These are phyloP conservation scores for Trifolium repens DNA, from an alignment of 306 rosid genomes.

Conservation along the genomic window DNA sequence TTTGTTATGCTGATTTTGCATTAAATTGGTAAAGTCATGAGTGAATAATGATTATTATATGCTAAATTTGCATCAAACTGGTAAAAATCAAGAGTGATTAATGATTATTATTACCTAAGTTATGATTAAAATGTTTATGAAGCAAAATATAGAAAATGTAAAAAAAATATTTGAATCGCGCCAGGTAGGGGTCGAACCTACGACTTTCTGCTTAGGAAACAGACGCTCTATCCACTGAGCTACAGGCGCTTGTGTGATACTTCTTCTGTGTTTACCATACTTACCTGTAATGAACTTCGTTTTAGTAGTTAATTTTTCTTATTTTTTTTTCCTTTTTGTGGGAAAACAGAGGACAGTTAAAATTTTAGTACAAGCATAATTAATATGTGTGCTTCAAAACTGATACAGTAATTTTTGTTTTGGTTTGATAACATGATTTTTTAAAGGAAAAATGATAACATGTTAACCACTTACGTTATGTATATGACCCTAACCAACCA, in stretches of 20 bases:
- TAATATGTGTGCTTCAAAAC: neutral
- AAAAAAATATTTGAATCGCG: neutral
- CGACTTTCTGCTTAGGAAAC: constrained; percentile 82
- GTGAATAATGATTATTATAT: neutral
- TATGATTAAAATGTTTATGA: neutral
- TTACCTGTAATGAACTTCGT: no score
- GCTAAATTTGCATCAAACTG: neutral
- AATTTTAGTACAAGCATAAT: neutral
- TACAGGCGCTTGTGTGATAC: constrained; percentile 43
- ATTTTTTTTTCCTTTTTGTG: neutral
- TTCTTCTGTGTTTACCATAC: neutral
- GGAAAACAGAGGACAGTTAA: neutral
- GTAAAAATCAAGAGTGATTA: neutral
- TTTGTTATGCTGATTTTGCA: neutral
- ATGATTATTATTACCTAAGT: neutral
- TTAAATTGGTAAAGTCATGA: neutral
- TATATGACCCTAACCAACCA: constrained; percentile 19
- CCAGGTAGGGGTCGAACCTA: constrained; percentile 57
- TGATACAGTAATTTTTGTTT: neutral
- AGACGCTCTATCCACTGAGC: constrained; percentile 73
- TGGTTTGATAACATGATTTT: no score
- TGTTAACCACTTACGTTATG: constrained; percentile 27
- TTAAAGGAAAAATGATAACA: neutral
- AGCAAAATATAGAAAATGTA: neutral
- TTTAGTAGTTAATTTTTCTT: no score